A percentile compares a stretch with the other conserved stretches of the same genome.
phyloP scores from a whole-genome alignment of 2,329 filamentous ascomycete species.

The Nigrograna mackinnonii region DNA sequence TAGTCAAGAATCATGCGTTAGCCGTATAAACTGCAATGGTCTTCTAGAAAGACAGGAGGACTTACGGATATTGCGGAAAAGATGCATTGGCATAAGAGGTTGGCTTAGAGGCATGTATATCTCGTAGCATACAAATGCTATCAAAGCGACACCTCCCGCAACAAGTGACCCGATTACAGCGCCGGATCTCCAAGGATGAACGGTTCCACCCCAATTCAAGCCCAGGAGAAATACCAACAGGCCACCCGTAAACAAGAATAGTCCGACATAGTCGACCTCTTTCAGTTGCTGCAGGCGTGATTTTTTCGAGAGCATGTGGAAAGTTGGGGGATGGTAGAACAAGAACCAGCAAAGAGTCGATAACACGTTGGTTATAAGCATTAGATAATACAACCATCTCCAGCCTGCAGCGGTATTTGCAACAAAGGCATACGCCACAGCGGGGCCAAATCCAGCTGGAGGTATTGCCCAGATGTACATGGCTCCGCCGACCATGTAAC shows the following conservation, averaged over 20 bases:
- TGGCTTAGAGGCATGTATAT: too few species aligned
- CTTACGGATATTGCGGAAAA: too few species aligned
- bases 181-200: background rate
- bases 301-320: slow-evolving; percentile 15
- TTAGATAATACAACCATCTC: slow-evolving; percentile 18
- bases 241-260: slow-evolving; percentile 16
- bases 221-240: slow-evolving; percentile 15
- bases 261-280: slow-evolving; percentile 14
- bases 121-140: too few species aligned
- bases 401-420: slow-evolving; percentile 12
- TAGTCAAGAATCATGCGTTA: too few species aligned
- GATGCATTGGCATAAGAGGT: too few species aligned
- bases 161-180: background rate
- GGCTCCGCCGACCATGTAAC: slow-evolving; percentile 12
- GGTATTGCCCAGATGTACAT: slow-evolving; percentile 14
- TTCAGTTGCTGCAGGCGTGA: slow-evolving; percentile 14
- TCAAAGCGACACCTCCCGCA: too few species aligned
- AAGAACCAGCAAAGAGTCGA: too few species aligned
- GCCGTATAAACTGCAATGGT: too few species aligned
- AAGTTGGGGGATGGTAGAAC: slow-evolving; percentile 18
- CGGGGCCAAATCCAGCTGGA: slow-evolving; percentile 15
- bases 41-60: too few species aligned
- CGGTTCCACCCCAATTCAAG: slow-evolving; percentile 11
- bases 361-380: too few species aligned
- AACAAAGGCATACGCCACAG: slow-evolving; percentile 14